A percentile compares a stretch with the other conserved stretches of the same genome.
phyloP scores from a whole-genome alignment of 78 protist species.

The Emiliania huxleyi region DNA sequence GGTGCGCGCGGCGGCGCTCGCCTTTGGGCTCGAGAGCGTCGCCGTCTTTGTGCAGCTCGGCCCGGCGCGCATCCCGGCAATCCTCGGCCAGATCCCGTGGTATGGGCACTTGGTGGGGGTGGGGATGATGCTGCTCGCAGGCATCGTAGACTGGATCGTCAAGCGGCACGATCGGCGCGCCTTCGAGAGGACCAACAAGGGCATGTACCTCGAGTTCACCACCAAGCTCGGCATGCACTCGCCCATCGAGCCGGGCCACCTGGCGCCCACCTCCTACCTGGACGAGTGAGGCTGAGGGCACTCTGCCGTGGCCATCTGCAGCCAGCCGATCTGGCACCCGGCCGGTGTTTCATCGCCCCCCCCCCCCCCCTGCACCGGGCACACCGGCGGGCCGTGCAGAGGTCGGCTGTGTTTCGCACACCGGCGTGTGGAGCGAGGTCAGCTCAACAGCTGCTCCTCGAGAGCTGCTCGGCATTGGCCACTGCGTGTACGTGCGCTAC shows the following conservation, averaged over 20 bases:
- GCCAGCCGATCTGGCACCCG: no score
- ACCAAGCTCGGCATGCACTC: slow-evolving; percentile 27
- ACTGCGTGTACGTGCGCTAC: no score
- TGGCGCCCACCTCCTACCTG: not conserved
- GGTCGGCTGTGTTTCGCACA: no score
- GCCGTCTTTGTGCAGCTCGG: not conserved
- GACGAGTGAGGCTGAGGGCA: no score
- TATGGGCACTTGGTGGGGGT: not conserved
- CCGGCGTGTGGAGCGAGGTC: no score
- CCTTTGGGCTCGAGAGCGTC: not conserved
- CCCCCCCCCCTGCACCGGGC: no score
- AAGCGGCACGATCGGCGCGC: not conserved
- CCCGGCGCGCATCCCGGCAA: not conserved
- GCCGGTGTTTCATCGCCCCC: no score
- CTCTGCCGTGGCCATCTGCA: no score
- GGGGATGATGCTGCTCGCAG: not conserved
- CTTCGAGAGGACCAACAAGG: not conserved
- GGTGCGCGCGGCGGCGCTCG: not conserved
- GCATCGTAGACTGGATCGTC: not conserved
- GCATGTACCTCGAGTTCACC: slow-evolving; percentile 1
- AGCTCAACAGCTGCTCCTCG: no score
- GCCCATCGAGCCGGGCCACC: not conserved
- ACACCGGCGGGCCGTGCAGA: no score
- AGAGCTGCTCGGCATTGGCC: no score
- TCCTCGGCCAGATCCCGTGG: not conserved